A percentile compares a stretch with the other conserved stretches of the same genome.
Evolutionary conservation across 306 rosid species (phyloP).

Genomic region (Pyrus pyrifolia): DNA sequence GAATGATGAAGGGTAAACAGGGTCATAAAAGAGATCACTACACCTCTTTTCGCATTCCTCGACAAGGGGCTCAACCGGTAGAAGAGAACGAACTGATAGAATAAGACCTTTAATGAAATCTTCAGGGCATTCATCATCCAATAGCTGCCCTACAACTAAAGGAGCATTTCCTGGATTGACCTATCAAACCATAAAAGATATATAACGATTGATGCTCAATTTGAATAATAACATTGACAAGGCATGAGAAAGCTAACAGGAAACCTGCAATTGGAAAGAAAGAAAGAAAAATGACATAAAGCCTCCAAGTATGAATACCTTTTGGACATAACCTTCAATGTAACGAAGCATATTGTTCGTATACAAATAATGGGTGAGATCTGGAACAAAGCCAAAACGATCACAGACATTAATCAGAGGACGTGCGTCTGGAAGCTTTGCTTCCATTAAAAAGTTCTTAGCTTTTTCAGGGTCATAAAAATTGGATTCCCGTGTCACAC

Average conservation of each 20-base stretch:
- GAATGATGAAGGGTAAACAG: neutral
- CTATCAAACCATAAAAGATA: conserved; percentile 32
- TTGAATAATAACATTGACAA: neutral
- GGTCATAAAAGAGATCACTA: conserved; percentile 2
- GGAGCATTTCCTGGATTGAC: conserved; percentile 99
- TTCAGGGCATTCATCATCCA: conserved; percentile 99
- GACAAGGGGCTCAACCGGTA: conserved; percentile 96
- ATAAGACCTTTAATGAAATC: conserved; percentile 96
- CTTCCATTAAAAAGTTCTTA: conserved; percentile 95
- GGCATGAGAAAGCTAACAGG: neutral
- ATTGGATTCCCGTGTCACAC: conserved; percentile 94
- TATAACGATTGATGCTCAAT: neutral
- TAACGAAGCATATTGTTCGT: conserved; percentile 97
- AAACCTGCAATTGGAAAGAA: neutral
- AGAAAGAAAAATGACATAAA: neutral
- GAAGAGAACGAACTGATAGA: conserved; percentile 93
- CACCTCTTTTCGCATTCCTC: conserved; percentile 96
- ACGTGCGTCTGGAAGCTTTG: conserved; percentile 97
- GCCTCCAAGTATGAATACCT: conserved; percentile 44
- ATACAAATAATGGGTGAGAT: conserved; percentile 87
- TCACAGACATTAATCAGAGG: conserved; percentile 97
- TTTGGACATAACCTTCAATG: conserved; percentile 98
- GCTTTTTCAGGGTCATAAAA: conserved; percentile 94
- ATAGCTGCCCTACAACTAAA: conserved; percentile 93
- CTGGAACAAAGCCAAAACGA: conserved; percentile 98